Base-by-base conservation (phyloP, 345 rosid species). In the Citrus glauca region DNA sequence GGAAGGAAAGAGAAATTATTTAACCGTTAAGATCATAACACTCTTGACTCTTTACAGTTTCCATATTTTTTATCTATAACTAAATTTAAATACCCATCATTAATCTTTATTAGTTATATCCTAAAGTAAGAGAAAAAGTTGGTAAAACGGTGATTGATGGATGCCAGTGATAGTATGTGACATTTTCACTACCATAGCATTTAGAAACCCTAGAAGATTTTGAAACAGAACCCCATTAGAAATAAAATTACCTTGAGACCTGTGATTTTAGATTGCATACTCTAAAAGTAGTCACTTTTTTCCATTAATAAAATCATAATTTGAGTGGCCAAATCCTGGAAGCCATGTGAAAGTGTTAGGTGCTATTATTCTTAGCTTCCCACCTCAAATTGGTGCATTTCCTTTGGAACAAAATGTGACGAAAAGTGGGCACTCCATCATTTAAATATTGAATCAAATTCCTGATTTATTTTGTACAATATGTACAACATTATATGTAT, bases 341-440 rank as follows among this genome's bases (percentile, higher is more conserved):
- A 78, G 74, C 78, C 84, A 80, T 81, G 86, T 78, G 84, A 76
- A 76, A 38, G 71, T 33, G 38, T 68, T 80, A 25, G 74, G 82
- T 73, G 59, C 7, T 27, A 25, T 9, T 25, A 45, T 69, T 45
- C 48, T 69, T 69, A 45, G 37, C 7, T 37, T 64, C 79, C 64
- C 77, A 61, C 25, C 25, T 74, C 48, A 73, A 45, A 77, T 53
- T 76, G 63, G 80, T 84, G 60, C 80, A 65, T 69, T 61, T 69
- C 25, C 79, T 80, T 73, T 78, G 10, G 59, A 61, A 25, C 77
- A 63, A 68, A 78, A 78, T 76, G n/a, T 72, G 77, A 68, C 64
- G 65, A 13, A 62, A 56, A 72, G 63, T 22, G 63, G 50, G 73
- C 55, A 56, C 57, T 67, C 65, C 71, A 68, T 69, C 74, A 16